Conservation (phyloP, 1,284 basidiomycete genomes). For the Jaminaea rosea region DNA sequence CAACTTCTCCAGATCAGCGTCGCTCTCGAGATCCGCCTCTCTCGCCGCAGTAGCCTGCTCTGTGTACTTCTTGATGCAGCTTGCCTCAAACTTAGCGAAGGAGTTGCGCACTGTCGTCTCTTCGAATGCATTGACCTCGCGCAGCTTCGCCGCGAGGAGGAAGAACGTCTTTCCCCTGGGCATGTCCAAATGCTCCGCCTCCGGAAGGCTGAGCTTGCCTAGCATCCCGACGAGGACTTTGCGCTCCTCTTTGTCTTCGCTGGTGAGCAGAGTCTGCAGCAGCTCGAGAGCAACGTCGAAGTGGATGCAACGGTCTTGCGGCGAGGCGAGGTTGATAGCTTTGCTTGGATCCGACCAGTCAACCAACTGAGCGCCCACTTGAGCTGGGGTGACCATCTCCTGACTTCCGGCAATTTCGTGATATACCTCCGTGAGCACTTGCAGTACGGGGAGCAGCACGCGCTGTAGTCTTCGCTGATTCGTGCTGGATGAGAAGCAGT, state of each 20-base stretch:
- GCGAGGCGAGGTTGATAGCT: conserved; percentile 55
- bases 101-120: conserved; percentile 65
- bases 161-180: conserved; percentile 11
- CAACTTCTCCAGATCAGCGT: neutral
- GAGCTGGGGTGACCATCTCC: conserved; percentile 68
- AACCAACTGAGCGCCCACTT: conserved; percentile 72
- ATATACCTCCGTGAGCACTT: conserved; percentile 61
- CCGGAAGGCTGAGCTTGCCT: conserved; percentile 66
- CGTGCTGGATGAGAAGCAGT: conserved; percentile 69
- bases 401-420: conserved; percentile 66
- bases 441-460: conserved; percentile 69
- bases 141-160: neutral
- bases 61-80: conserved; percentile 33
- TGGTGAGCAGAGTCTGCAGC: conserved; percentile 54
- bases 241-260: conserved; percentile 61
- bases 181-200: conserved; percentile 57
- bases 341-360: conserved; percentile 92
- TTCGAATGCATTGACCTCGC: conserved; percentile 22
- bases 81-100: conserved; percentile 59
- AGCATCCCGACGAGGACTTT: conserved; percentile 73
- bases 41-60: neutral
- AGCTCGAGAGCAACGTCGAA: conserved; percentile 69
- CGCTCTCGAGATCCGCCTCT: neutral
- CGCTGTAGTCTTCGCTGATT: conserved; percentile 74
- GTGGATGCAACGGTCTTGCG: conserved; percentile 56